Evolutionary conservation across 2,329 filamentous ascomycete species (phyloP).

Genomic region (Grosmannia penicillata): DNA sequence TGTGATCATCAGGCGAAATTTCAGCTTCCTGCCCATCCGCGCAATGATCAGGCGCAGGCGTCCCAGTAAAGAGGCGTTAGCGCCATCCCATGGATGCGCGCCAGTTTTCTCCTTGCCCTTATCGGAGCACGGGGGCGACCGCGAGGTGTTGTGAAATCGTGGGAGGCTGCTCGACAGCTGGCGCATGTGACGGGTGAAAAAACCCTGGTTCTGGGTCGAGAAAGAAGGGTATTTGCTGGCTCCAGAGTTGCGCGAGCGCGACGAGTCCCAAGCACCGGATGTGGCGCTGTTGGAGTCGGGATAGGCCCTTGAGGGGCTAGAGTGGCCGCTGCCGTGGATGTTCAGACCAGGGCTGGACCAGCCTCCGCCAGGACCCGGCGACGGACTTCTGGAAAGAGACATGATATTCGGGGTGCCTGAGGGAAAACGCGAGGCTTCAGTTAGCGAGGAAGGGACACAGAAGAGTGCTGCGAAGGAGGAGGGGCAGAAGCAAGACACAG

Average conservation of each 20-base stretch:
- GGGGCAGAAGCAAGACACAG: background rate
- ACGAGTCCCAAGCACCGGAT: constrained; percentile 65
- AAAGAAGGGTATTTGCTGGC: constrained; percentile 66
- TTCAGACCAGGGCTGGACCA: constrained; percentile 76
- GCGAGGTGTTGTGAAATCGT: constrained; percentile 37
- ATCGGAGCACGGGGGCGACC: constrained; percentile 41
- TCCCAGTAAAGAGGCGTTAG: constrained; percentile 29
- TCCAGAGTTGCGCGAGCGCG: constrained; percentile 30
- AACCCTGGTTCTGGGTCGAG: constrained; percentile 67
- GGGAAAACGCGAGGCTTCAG: background rate
- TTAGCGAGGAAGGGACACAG: background rate
- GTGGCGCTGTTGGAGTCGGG: constrained; percentile 32
- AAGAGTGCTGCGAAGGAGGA: background rate
- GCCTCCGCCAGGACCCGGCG: constrained; percentile 67
- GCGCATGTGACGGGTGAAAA: constrained; percentile 74
- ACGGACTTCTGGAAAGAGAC: constrained; percentile 79
- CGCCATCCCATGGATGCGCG: constrained; percentile 39
- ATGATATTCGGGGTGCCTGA: constrained; percentile 49
- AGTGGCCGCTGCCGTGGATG: constrained; percentile 52
- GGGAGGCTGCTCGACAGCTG: constrained; percentile 68
- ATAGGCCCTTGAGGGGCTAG: constrained; percentile 45
- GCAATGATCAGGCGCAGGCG: constrained; percentile 29
- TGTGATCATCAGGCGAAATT: constrained; percentile 44
- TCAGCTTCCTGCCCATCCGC: constrained; percentile 49
- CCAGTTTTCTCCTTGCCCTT: constrained; percentile 67